Conservation (phyloP, 129 eudicot species). For the Ambrosia trifida region DNA sequence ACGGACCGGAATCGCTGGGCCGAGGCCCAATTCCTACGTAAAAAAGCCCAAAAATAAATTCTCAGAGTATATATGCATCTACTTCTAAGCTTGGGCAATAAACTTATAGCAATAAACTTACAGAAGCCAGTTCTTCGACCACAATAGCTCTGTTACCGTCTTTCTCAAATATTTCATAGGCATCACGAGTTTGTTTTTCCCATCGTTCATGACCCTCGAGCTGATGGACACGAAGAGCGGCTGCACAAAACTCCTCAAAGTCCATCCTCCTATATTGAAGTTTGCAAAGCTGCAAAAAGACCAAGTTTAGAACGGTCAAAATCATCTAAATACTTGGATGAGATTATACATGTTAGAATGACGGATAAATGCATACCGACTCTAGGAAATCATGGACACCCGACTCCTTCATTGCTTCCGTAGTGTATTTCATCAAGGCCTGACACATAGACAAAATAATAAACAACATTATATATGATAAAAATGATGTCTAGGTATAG, state of each 20-base stretch:
- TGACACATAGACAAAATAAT: constrained; percentile 6
- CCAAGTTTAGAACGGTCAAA: constrained; percentile 19
- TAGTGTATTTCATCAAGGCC: constrained; percentile 31
- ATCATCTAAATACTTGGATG: background rate
- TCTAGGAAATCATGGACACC: constrained; percentile 34
- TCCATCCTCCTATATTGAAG: constrained; percentile 40
- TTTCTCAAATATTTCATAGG: constrained; percentile 35
- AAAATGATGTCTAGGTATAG: background rate
- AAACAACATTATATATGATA: constrained; percentile 4
- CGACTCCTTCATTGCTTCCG: constrained; percentile 38
- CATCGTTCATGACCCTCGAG: constrained; percentile 35
- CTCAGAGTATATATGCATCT: no score
- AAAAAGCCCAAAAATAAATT: background rate
- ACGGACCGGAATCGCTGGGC: constrained; percentile 30
- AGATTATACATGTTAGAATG: background rate
- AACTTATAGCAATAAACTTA: constrained; percentile 21
- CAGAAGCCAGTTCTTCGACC: constrained; percentile 43
- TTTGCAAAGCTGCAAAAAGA: constrained; percentile 26
- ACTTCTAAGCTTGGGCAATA: no score
- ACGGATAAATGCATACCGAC: constrained; percentile 17
- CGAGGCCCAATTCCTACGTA: constrained; percentile 29
- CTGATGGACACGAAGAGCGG: constrained; percentile 37
- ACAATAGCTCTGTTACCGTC: constrained; percentile 37
- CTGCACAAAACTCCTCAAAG: constrained; percentile 42
- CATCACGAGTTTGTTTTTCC: constrained; percentile 29